phyloP scores from a whole-genome alignment of 306 rosid species.

The Psophocarpus tetragonolobus region DNA sequence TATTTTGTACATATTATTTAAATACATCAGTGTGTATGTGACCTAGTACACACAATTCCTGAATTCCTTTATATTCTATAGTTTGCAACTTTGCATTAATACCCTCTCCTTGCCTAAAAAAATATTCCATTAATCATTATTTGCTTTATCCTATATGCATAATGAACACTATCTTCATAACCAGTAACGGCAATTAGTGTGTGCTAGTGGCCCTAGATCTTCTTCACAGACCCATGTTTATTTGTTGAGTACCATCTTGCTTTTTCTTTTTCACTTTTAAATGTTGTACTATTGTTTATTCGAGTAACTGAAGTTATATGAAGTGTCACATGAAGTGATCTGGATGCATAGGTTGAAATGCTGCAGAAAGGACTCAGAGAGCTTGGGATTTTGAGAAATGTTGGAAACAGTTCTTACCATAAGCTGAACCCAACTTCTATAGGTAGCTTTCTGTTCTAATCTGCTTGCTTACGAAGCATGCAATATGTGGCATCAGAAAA shows the following conservation, averaged over 20 bases:
- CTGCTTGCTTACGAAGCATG: constrained; percentile 12
- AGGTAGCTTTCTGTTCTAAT: constrained; percentile 49
- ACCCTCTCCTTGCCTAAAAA: background rate
- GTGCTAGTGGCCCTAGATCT: constrained; percentile 14
- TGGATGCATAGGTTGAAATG: constrained; percentile 67
- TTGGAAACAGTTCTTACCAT: constrained; percentile 61
- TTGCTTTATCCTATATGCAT: background rate
- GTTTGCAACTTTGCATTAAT: constrained; percentile 17
- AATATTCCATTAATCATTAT: background rate
- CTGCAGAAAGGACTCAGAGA: constrained; percentile 79
- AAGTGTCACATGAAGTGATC: constrained; percentile 18
- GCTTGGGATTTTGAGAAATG: constrained; percentile 68
- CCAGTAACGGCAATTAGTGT: background rate
- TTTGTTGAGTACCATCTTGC: constrained; percentile 18
- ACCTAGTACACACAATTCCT: too few species aligned
- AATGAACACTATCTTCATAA: background rate
- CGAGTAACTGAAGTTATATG: constrained; percentile 24
- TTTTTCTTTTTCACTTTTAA: constrained; percentile 4
- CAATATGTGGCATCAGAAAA: constrained; percentile 1
- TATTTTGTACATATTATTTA: too few species aligned
- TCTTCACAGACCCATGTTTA: constrained; percentile 4
- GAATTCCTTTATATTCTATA: too few species aligned
- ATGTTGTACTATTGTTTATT: background rate
- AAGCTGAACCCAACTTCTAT: constrained; percentile 93
- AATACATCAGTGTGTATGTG: too few species aligned